These are phyloP conservation scores for Boletellus sp. DNA, from an alignment of 1,284 basidiomycete species.

Conservation along the genomic window DNA sequence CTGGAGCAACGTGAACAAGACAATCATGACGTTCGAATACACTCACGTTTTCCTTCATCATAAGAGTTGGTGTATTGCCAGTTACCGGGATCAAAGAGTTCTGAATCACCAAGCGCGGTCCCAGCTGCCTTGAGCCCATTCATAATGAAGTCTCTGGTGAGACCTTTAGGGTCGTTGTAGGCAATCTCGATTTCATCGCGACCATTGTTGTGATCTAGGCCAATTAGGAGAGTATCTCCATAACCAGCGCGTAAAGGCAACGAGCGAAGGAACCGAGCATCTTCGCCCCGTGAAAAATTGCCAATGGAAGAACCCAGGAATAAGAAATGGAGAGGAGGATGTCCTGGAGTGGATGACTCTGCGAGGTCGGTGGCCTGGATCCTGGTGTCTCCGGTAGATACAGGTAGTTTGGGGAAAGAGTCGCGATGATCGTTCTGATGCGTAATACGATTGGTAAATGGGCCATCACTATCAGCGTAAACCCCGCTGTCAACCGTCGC, in stretches of 20 bases:
- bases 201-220: slow-evolving; percentile 82
- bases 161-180: slow-evolving; percentile 80
- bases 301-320: slow-evolving; percentile 96
- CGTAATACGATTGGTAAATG: not conserved
- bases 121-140: slow-evolving; percentile 79
- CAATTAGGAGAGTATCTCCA: slow-evolving; percentile 73
- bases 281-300: slow-evolving; percentile 81
- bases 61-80: slow-evolving; percentile 87
- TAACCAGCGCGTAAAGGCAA: slow-evolving; percentile 74
- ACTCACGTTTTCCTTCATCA: slow-evolving; percentile 66
- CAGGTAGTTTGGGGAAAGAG: slow-evolving; percentile 35
- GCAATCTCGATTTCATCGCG: slow-evolving; percentile 68
- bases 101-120: slow-evolving; percentile 56
- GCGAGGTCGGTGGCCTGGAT: slow-evolving; percentile 24
- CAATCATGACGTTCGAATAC: not conserved
- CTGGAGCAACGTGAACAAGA: slow-evolving; percentile 39
- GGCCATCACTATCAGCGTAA: not conserved
- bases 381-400: slow-evolving; percentile 15
- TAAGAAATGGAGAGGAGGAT: slow-evolving; percentile 70
- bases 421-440: slow-evolving; percentile 19
- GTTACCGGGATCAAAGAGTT: slow-evolving; percentile 59
- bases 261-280: slow-evolving; percentile 72
- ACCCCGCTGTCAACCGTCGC: not conserved
- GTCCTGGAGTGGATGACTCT: slow-evolving; percentile 40
- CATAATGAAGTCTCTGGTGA: slow-evolving; percentile 85